Conservation (phyloP, 805 yeast species). For the Saturnispora hagleri region DNA sequence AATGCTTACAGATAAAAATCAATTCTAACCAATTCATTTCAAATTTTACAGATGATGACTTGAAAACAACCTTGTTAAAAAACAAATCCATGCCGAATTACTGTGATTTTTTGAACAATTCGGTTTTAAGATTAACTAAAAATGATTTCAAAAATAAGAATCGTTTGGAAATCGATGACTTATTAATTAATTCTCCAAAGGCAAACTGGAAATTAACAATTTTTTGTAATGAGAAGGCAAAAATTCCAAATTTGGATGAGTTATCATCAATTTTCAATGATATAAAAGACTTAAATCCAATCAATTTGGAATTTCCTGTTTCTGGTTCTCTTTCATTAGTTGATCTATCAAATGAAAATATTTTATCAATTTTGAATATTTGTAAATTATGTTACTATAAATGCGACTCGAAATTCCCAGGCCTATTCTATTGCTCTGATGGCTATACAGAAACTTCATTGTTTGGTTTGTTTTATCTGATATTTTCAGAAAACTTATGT, state of each 20-base stretch:
- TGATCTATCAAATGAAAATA: conserved; percentile 51
- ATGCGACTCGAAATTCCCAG: conserved; percentile 29
- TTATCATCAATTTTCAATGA: conserved; percentile 23
- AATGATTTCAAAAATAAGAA: conserved; percentile 21
- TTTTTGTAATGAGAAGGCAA: conserved; percentile 51
- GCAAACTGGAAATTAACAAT: conserved; percentile 48
- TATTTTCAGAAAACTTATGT: conserved; percentile 53
- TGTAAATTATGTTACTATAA: conserved; percentile 55
- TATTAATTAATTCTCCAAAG: conserved; percentile 40
- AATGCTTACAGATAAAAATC: conserved; percentile 29
- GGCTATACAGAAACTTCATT: conserved; percentile 89
- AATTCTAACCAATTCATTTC: conserved; percentile 12
- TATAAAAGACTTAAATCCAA: conserved; percentile 15
- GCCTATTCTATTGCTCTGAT: conserved; percentile 71
- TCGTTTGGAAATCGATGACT: conserved; percentile 20
- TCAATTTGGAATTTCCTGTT: conserved; percentile 61
- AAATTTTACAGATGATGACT: not conserved
- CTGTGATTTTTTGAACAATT: conserved; percentile 38
- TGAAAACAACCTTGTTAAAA: not conserved
- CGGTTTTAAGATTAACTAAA: conserved; percentile 36
- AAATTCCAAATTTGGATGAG: conserved; percentile 39
- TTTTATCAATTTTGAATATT: conserved; percentile 55
- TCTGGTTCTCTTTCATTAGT: conserved; percentile 79
- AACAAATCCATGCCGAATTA: conserved; percentile 29
- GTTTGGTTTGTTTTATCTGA: conserved; percentile 58